Percentiles rank a stretch among this genome's conserved stretches.
Evolutionary conservation across 768 basidiomycete species (phyloP).

Genomic region (Podaxis sp.): DNA sequence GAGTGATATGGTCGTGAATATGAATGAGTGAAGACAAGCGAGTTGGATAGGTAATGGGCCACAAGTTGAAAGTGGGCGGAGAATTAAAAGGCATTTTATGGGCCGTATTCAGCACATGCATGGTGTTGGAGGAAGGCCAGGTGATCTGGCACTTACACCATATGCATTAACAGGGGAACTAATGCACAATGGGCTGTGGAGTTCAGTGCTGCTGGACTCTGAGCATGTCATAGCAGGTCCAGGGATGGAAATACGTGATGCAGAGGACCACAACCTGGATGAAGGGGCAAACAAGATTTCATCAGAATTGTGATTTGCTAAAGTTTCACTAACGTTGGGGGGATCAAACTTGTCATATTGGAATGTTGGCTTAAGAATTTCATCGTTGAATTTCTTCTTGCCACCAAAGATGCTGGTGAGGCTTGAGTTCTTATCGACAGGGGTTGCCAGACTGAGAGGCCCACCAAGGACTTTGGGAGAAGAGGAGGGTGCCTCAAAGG

Average conservation of each 20-base stretch:
- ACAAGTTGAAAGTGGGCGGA: background rate
- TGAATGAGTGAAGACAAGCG: background rate
- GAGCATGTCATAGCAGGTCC: constrained; percentile 23
- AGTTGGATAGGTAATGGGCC: background rate
- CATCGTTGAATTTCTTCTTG: constrained; percentile 34
- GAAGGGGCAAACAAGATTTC: constrained; percentile 26
- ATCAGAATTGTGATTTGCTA: constrained; percentile 34
- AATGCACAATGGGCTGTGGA: constrained; percentile 20
- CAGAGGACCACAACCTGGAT: constrained; percentile 34
- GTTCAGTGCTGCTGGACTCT: constrained; percentile 23
- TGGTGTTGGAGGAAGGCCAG: background rate
- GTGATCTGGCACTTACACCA: background rate
- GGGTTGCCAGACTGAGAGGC: background rate
- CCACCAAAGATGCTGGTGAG: constrained; percentile 42
- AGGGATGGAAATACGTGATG: constrained; percentile 31
- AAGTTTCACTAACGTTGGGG: constrained; percentile 37
- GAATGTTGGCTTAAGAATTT: constrained; percentile 29
- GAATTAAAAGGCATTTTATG: background rate
- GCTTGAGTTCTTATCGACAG: background rate
- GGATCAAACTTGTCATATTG: constrained; percentile 36
- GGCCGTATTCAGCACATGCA: background rate
- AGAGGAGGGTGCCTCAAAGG: background rate
- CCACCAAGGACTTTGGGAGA: background rate
- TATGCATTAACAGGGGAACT: constrained; percentile 22
- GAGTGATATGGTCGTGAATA: background rate